Base-by-base conservation (phyloP, 192 early-diverging fungal species). In the Coemansia sp. region DNA sequence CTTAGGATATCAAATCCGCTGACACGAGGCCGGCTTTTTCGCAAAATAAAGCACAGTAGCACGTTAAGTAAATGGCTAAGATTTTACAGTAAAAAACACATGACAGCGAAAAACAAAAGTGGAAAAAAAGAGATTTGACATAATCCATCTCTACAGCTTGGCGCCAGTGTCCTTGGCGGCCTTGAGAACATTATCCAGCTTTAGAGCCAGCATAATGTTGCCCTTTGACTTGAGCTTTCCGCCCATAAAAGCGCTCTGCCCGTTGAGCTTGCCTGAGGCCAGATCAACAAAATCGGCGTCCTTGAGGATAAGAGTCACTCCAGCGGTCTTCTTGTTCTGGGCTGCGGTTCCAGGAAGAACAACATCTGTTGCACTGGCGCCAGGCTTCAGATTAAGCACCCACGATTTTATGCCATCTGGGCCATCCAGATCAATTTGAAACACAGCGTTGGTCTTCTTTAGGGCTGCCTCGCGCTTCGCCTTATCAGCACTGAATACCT, bases 181-280 rank as follows among this genome's bases (percentile, higher is more conserved):
- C 75, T 90, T 88, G 60, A 92, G 85, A 42, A 92, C 86, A 37
- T 74, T 63, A 72, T 91, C 87, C 12, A 92, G 84, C 74, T 90
- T 91, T 62, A 88, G 88, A 43, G 89, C 89, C 64, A 92, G 71
- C 86, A 88, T 89, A 69, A 90, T 83, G 61, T 90, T 86, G 67
- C 90, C 91, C 79, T 89, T 90, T 49, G 87, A 76, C 83, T 96
- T 97, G 71, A 93, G 86, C 83, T 97, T 97, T 54, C 96, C 93
- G 45, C 83, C 71, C 92, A 95, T 93, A 77, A 94, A 97, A 41
- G 93, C 88, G 77, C 93, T 92, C 88, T 97, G 95, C 20, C 90
- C 90, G 62, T 91, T 95, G 57, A 93, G 71, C 83, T 93, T 94
- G 50, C 95, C 95, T n/a, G 84, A 74, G 16, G 92, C 88, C 48